Evolutionary conservation across 306 rosid species (phyloP), one percentile per base, ranked within the genome.

Genomic region (Purshia tridentata): DNA sequence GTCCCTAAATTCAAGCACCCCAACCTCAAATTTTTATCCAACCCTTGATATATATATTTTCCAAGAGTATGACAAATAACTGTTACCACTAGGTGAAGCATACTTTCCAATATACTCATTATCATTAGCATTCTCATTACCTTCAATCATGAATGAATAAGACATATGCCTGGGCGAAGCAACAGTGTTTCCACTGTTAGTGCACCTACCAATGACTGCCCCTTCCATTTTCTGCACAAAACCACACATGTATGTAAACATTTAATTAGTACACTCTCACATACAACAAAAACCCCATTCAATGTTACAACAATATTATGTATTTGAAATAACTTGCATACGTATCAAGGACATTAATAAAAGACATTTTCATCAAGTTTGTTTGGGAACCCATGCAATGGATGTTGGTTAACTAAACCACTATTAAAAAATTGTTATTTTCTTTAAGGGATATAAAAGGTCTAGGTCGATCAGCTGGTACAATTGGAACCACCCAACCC

Each of bases 351-450:
- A n/a, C n/a, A n/a, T n/a, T n/a, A n/a, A n/a, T n/a, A n/a, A n/a
- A n/a, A n/a, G n/a, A n/a, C n/a, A n/a, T n/a, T n/a, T n/a, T n/a
- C n/a, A n/a, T n/a, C n/a, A n/a, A n/a, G n/a, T n/a, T n/a, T n/a
- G n/a, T n/a, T n/a, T n/a, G n/a, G n/a, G n/a, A n/a, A n/a, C 19
- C 45, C 8, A 77, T 29, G 68, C 67, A 76, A 74, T 35, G 74
- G 44, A 67, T 69, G 76, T 44, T 69, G 74, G 69, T 71, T 53
- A 63, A 76, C 55, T 44, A 19, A 23, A 67, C 70, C 69, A 46
- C 47, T 59, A 46, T 71, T 45, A 74, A 29, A 66, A 13, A 12
- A 39, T 13, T 11, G 37, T 35, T 47, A 6, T 57, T 29, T 52
- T 14, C 45, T 9, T 6, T 48, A 20, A 19, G 48, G 52, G 8